Conservation (phyloP, 805 yeast genomes). For the Candida berthetii region DNA sequence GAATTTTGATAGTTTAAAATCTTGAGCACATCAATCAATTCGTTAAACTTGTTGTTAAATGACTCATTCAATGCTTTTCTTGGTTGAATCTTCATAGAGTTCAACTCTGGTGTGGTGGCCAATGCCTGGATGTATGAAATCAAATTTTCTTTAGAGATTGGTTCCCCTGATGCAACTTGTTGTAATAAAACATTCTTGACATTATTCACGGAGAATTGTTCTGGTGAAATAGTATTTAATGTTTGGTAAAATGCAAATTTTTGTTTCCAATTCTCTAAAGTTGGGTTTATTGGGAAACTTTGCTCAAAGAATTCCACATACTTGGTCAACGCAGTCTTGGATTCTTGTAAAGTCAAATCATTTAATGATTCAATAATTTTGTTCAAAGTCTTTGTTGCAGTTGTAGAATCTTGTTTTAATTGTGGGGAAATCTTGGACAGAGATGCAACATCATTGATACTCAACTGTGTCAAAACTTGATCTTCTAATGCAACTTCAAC, state of each 20-base stretch:
- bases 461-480: slow-evolving; percentile 5
- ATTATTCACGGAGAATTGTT: not conserved
- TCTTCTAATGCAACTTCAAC: slow-evolving; percentile 1
- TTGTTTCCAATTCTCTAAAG: slow-evolving; percentile 8
- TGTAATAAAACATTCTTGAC: slow-evolving; percentile 5
- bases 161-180: slow-evolving; percentile 13
- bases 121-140: slow-evolving; percentile 1
- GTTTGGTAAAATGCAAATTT: slow-evolving; percentile 8
- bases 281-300: slow-evolving; percentile 14
- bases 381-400: slow-evolving; percentile 3
- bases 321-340: not conserved
- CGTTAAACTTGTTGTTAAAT: slow-evolving; percentile 2
- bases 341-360: slow-evolving; percentile 1
- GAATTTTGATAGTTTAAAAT: slow-evolving; percentile 6
- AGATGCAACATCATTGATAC: slow-evolving; percentile 6
- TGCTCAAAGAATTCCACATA: slow-evolving; percentile 1
- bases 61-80: slow-evolving; percentile 1
- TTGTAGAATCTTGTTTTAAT: slow-evolving; percentile 3
- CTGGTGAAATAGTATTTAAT: slow-evolving; percentile 9
- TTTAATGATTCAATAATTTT: slow-evolving; percentile 4
- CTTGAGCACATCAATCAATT: slow-evolving; percentile 8
- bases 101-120: slow-evolving; percentile 2
- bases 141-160: slow-evolving; percentile 8
- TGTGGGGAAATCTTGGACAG: not conserved
- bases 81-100: slow-evolving; percentile 4